phyloP scores from a whole-genome alignment of 2,329 filamentous ascomycete species.

The Chaetomiaceae sp. region DNA sequence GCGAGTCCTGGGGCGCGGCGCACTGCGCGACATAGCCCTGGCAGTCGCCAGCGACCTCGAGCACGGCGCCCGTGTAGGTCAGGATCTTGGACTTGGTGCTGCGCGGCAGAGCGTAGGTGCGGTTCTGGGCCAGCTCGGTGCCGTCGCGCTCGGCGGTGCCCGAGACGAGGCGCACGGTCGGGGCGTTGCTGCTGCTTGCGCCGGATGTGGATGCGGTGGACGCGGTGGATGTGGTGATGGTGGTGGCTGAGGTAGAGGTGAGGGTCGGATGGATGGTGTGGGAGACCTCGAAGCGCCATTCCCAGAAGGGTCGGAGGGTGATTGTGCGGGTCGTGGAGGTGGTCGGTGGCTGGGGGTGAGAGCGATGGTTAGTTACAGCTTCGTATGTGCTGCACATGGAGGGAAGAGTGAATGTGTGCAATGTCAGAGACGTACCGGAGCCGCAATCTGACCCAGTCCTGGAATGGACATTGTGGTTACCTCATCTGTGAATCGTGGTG shows the following conservation, averaged over 20 bases:
- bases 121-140: constrained; percentile 78
- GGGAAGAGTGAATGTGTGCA: not conserved
- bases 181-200: constrained; percentile 37
- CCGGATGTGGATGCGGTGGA: no score
- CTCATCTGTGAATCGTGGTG: not conserved
- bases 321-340: constrained; percentile 40
- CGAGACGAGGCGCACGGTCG: constrained; percentile 56
- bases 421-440: constrained; percentile 13
- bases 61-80: constrained; percentile 83
- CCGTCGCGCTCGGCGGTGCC: constrained; percentile 93
- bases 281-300: constrained; percentile 74
- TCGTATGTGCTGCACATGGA: not conserved
- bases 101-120: constrained; percentile 73
- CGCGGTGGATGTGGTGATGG: no score
- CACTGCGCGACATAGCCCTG: constrained; percentile 56
- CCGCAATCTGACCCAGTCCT: constrained; percentile 20
- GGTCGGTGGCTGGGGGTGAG: not conserved
- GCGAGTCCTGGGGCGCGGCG: constrained; percentile 67
- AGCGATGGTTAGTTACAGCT: not conserved
- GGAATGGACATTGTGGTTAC: constrained; percentile 20
- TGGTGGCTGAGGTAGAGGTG: constrained; percentile 29
- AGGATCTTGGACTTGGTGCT: constrained; percentile 75
- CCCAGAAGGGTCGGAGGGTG: constrained; percentile 56
- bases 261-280: constrained; percentile 21
- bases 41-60: constrained; percentile 64